These are phyloP conservation scores for Lathyrus aphaca DNA, from an alignment of 306 rosid genomes.

Conservation along the genomic window DNA sequence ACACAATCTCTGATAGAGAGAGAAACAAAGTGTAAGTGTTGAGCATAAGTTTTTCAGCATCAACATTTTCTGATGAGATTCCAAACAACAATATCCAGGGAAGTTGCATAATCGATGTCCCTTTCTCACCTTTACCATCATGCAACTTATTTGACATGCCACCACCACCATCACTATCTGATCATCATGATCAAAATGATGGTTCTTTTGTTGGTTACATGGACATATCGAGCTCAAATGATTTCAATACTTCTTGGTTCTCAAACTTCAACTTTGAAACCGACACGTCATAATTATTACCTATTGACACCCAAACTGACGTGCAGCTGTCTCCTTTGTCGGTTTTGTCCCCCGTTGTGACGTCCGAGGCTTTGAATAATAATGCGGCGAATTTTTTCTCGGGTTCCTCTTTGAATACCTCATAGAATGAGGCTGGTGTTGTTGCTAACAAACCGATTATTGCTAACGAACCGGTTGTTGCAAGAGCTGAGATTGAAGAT, in stretches of 20 bases:
- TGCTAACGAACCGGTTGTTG: not conserved
- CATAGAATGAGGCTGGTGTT: constrained; percentile 56
- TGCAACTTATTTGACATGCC: constrained; percentile 54
- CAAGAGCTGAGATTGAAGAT: constrained; percentile 28
- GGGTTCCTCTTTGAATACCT: constrained; percentile 68
- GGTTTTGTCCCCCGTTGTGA: constrained; percentile 45
- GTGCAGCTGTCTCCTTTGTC: not conserved
- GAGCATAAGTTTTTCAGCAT: constrained; percentile 41
- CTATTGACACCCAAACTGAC: not conserved
- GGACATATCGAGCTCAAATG: constrained; percentile 50
- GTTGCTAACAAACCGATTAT: not conserved
- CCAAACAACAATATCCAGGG: constrained; percentile 17
- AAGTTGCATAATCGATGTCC: not conserved
- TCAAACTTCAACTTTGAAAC: constrained; percentile 17
- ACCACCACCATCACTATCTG: constrained; percentile 45
- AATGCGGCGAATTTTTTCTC: constrained; percentile 72
- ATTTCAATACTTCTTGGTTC: constrained; percentile 32
- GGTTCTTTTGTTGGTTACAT: constrained; percentile 49
- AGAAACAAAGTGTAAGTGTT: not conserved
- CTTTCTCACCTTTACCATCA: constrained; percentile 16
- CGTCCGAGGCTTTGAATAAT: constrained; percentile 70
- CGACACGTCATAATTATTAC: not conserved
- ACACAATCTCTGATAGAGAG: constrained; percentile 39
- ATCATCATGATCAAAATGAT: constrained; percentile 30
- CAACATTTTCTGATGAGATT: constrained; percentile 58